Base-by-base conservation (phyloP, 495 filamentous ascomycete genomes). In the Polyplosphaeria fusca region DNA sequence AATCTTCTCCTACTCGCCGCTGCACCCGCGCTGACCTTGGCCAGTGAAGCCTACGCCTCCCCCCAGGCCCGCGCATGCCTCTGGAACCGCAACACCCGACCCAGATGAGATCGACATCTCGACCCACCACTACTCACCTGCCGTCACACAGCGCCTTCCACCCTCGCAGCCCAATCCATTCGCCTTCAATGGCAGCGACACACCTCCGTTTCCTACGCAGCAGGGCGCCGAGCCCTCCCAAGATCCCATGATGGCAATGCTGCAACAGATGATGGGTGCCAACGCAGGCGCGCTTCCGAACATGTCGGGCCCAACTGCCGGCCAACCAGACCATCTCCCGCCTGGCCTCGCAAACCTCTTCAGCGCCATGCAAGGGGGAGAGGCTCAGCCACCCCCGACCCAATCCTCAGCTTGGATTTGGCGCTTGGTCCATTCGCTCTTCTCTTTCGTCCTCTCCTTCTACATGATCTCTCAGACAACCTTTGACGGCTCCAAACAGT, bases 61-160 rank as follows among this genome's bases (percentile, higher is more conserved):
- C 12, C 35, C 50, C 28, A 41, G 39, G 25, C 52, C 40, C 57
- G 56, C 47, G 14, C 23, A 35, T 35, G 45, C 48, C 12, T 27
- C 42, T 16, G 46, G 44, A 22, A 64, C 24, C 38, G 55, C 60
- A 26, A 67, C 65, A 27, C 70, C 76, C 42, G 87, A 91, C 62
- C 87, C 87, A 1, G 84, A 85, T 5, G 86, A 89, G 67, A 78
- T 87, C 24, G 86, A 89, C 66, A 88, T 90, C 62, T 84, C 81
- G 70, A 62, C 78, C 73, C 80, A 86, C 66, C 71, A 80, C 76
- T 84, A 68, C 64, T 68, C 62, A 39, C 74, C 67, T 16, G 44
- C 52, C 19, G 54, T 53, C 11, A 73, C 26, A 45, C 65, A 18
- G 5, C 55, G 45, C 13, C 51, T 60, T 4, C 53, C 63, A 1